A percentile compares a stretch with the other conserved stretches of the same genome.
Conservation (phyloP, 352 stramenopile genomes). For the Aphanomyces cochlioides region DNA sequence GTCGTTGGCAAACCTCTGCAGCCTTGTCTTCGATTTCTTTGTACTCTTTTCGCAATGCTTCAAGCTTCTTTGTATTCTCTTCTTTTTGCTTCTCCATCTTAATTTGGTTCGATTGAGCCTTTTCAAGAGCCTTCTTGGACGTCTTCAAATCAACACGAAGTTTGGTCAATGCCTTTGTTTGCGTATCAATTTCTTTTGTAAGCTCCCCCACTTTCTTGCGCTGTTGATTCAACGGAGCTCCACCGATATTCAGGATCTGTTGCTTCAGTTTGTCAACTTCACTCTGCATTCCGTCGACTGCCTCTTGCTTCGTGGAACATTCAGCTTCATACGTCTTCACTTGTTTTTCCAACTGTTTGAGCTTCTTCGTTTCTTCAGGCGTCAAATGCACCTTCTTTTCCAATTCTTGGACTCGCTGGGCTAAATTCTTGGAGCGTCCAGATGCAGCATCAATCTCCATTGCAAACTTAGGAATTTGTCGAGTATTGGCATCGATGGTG, state of each 20-base stretch:
- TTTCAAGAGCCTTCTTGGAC: conserved; percentile 74
- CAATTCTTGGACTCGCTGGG: conserved; percentile 69
- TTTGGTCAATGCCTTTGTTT: conserved; percentile 86
- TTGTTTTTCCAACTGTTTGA: conserved; percentile 74
- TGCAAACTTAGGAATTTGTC: conserved; percentile 87
- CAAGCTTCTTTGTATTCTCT: conserved; percentile 63
- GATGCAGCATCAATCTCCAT: conserved; percentile 71
- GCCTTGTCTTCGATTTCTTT: conserved; percentile 91
- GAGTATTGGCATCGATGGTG: conserved; percentile 85
- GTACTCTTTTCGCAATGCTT: conserved; percentile 85
- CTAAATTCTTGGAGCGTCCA: conserved; percentile 56
- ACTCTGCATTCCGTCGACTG: conserved; percentile 63
- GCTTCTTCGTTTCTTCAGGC: conserved; percentile 82
- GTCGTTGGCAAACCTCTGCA: conserved; percentile 85
- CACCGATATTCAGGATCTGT: conserved; percentile 93
- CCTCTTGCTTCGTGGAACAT: conserved; percentile 61
- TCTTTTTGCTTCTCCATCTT: conserved; percentile 77
- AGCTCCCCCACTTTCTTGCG: conserved; percentile 84
- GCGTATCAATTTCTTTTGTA: conserved; percentile 80
- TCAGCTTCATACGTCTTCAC: conserved; percentile 88
- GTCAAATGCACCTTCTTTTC: conserved; percentile 85
- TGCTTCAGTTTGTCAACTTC: conserved; percentile 91
- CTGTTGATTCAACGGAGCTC: conserved; percentile 92
- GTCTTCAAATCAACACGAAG: conserved; percentile 81
- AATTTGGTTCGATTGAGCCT: conserved; percentile 56